Evolutionary conservation across 106 monocot genomes (phyloP).

Genomic region (Dendrobium chrysotoxum): DNA sequence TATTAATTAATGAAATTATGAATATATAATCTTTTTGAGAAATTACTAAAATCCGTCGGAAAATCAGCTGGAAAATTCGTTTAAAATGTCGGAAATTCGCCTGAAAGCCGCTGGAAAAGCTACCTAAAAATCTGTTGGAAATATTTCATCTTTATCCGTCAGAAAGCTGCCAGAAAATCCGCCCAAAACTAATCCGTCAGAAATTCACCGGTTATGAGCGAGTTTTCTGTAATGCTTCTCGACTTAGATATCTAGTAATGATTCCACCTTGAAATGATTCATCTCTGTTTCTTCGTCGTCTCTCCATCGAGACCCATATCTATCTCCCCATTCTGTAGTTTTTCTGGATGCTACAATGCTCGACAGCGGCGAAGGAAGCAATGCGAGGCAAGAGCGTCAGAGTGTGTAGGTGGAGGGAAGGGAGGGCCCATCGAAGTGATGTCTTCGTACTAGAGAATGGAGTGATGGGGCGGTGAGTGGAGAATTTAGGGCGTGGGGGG

Average conservation of each 20-base stretch:
- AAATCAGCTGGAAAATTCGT: too few relatives aligned
- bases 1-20: too few relatives aligned
- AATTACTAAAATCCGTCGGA: too few relatives aligned
- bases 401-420: background rate
- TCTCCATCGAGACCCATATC: background rate
- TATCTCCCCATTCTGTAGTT: background rate
- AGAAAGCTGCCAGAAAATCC: too few relatives aligned
- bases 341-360: background rate
- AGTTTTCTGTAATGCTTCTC: too few relatives aligned
- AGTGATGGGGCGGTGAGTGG: background rate
- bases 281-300: constrained; percentile 7
- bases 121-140: too few relatives aligned
- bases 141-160: too few relatives aligned
- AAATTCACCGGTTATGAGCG: too few relatives aligned
- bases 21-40: too few relatives aligned
- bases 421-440: background rate
- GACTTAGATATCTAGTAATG: constrained; percentile 11
- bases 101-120: too few relatives aligned
- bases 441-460: background rate
- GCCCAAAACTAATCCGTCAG: too few relatives aligned
- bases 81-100: too few relatives aligned
- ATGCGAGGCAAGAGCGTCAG: background rate
- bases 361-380: background rate
- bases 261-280: constrained; percentile 1
- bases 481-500: background rate